These are phyloP conservation scores for Penicillium paneum DNA, from an alignment of 2,329 filamentous ascomycete species.

Conservation along the genomic window DNA sequence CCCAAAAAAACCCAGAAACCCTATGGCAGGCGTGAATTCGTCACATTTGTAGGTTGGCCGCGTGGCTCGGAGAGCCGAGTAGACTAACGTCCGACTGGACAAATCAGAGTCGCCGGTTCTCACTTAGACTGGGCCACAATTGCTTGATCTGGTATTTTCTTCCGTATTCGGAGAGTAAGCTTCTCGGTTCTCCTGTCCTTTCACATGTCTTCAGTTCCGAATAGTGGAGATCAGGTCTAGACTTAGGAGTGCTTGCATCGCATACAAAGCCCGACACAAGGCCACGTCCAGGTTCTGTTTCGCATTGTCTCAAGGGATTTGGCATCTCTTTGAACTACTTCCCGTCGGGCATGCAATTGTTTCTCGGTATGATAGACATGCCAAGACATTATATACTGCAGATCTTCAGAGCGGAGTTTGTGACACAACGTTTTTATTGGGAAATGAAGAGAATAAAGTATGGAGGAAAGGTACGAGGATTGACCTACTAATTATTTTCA, in stretches of 20 bases:
- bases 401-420: background rate
- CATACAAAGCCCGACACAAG: background rate
- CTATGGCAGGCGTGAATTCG: background rate
- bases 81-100: constrained; percentile 8
- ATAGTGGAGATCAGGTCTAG: background rate
- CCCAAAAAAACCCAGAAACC: background rate
- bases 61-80: constrained; percentile 10
- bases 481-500: background rate
- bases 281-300: background rate
- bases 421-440: background rate
- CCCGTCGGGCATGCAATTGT: background rate
- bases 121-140: background rate
- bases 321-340: background rate
- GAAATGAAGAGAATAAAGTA: background rate
- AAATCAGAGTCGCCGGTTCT: constrained; percentile 12
- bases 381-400: constrained; percentile 7
- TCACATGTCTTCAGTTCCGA: background rate
- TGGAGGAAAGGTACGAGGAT: background rate
- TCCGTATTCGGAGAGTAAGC: background rate
- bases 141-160: background rate
- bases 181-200: background rate
- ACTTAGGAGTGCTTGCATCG: background rate
- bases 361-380: background rate
- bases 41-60: background rate
- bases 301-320: background rate